Base-by-base conservation (phyloP, 176 grass and related monocot species). In the Oryza rufipogon region DNA sequence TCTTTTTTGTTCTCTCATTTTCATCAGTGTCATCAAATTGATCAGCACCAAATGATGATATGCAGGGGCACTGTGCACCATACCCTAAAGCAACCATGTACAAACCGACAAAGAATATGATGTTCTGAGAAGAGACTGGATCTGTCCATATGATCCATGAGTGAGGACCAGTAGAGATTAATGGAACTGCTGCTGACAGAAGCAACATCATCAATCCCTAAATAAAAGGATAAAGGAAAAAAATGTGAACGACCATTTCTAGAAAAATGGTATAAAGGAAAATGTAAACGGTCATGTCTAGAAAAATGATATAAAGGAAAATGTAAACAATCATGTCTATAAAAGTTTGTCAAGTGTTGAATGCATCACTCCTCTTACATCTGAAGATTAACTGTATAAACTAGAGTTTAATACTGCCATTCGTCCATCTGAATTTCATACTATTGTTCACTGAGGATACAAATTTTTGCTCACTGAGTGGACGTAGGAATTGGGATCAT, bases 21-120 rank as follows among this genome's bases (percentile, higher is more conserved):
- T 81, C 66, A 79, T 97, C 90, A 3, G 92, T 97, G 66, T 92
- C 87, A 81, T 94, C 94, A 88, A 97, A 94, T 60, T 97, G 94
- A 71, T 94, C 95, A 36, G 95, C 92, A 52, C 92, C 90, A 65
- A 97, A 94, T 51, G 95, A 92, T 71, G 86, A 65, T 45, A 97
- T 82, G 42, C 95, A 97, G 20, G 95, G 90, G 78, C 74, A 85
- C 51, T 94, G 91, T 51, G 75, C 87, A 67, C 92, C 95, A 70
- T 44, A 90, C 19, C 92, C 90, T 42, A 97, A 58, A 89, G 85
- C 90, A 86, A 95, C 87, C 84, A 97, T 87, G 77, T 97, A 97
- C 33, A 97, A 81, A 52, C 92, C 89, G 23, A 87, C 1, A 56
- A 91, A 97, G 71, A 95, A 90, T 66, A 93, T 78, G 46, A 80